These are phyloP conservation scores for Ramularia collo-cygni DNA, from an alignment of 2,329 filamentous ascomycete genomes.

Conservation along the genomic window DNA sequence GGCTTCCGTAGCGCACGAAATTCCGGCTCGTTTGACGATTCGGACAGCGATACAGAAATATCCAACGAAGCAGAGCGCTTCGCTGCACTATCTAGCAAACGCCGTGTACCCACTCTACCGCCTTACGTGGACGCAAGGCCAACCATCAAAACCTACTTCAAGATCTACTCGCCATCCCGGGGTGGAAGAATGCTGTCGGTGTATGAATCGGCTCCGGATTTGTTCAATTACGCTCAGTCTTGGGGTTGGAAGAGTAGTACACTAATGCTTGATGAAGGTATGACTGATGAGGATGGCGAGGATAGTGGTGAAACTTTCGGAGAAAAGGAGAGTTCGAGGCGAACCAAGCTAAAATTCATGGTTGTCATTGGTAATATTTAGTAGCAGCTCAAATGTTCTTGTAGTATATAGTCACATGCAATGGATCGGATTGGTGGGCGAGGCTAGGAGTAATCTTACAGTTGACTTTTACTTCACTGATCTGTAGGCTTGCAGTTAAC, in stretches of 20 bases:
- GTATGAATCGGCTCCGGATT: constrained; percentile 52
- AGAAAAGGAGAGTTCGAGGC: constrained; percentile 13
- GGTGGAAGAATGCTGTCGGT: constrained; percentile 53
- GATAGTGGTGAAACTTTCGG: constrained; percentile 27
- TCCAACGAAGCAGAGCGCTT: constrained; percentile 13
- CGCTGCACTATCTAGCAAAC: constrained; percentile 16
- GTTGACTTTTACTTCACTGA: too few relatives aligned
- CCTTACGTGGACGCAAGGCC: constrained; percentile 50
- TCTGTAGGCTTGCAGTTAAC: too few relatives aligned
- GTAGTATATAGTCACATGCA: background rate
- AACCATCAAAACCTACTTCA: constrained; percentile 56
- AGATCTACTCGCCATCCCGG: constrained; percentile 53
- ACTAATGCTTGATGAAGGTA: constrained; percentile 48
- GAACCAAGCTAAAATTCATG: constrained; percentile 50
- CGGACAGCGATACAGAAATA: constrained; percentile 22
- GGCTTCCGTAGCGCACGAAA: background rate
- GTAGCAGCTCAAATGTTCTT: too few relatives aligned
- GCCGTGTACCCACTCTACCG: constrained; percentile 41
- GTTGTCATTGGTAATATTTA: constrained; percentile 50
- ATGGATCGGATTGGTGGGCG: too few relatives aligned
- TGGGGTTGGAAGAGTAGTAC: constrained; percentile 57
- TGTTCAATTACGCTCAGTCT: constrained; percentile 54
- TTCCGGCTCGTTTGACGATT: constrained; percentile 2
- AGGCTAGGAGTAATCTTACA: too few relatives aligned
- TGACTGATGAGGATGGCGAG: constrained; percentile 28